phyloP scores from a whole-genome alignment of 768 basidiomycete species.

The Tricholoma terreum region DNA sequence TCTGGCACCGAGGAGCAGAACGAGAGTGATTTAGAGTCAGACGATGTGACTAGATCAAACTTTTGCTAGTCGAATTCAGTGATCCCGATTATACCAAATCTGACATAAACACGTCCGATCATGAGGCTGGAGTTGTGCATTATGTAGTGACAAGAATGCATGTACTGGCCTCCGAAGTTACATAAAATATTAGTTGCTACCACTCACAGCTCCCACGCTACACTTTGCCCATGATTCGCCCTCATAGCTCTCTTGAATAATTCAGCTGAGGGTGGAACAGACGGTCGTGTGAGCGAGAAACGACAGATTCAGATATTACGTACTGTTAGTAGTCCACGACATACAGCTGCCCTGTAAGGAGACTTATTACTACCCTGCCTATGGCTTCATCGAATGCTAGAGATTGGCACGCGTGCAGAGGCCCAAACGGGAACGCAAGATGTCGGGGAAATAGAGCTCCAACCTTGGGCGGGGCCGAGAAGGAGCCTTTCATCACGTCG shows the following conservation, averaged over 20 bases:
- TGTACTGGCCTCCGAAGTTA: too few species aligned
- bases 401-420: constrained; percentile 36
- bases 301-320: not conserved
- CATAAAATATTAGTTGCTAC: too few species aligned
- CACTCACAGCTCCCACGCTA: too few species aligned
- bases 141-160: too few species aligned
- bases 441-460: constrained; percentile 43
- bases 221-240: too few species aligned
- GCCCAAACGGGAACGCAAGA: constrained; percentile 50
- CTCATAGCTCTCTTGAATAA: too few species aligned
- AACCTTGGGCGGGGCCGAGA: constrained; percentile 28
- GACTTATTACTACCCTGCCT: constrained; percentile 47
- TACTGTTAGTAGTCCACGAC: constrained; percentile 36
- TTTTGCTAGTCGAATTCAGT: constrained; percentile 18
- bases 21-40: constrained; percentile 6
- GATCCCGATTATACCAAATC: constrained; percentile 14
- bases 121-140: not conserved
- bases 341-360: constrained; percentile 54
- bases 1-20: constrained; percentile 1
- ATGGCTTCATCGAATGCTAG: constrained; percentile 56
- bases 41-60: constrained; percentile 19
- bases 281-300: too few species aligned
- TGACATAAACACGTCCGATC: constrained; percentile 12
- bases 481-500: constrained; percentile 51
- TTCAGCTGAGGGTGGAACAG: too few species aligned